These are phyloP conservation scores for Cyanidium caldarium DNA, from an alignment of 23 red algal genomes.

Conservation along the genomic window DNA sequence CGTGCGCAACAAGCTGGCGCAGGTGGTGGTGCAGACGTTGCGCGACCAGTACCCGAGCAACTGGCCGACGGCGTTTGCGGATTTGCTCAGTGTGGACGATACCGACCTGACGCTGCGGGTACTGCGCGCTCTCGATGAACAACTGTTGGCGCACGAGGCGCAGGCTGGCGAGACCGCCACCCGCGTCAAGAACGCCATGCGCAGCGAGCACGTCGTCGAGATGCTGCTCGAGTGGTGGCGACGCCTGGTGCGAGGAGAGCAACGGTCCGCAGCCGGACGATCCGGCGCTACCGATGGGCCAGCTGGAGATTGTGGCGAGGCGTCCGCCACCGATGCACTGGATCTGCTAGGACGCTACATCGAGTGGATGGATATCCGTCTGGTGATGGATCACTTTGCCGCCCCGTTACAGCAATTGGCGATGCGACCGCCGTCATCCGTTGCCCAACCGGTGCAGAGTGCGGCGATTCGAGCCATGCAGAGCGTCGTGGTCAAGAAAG, in stretches of 20 bases:
- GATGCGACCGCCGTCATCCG: too few species aligned
- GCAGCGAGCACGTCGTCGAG: neutral
- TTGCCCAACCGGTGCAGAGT: too few species aligned
- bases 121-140: neutral
- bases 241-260: neutral
- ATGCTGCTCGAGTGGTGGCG: conserved; percentile 5
- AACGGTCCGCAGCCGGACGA: neutral
- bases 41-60: neutral
- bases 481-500: too few species aligned
- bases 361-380: neutral
- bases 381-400: neutral
- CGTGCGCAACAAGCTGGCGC: neutral
- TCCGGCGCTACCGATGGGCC: too few species aligned
- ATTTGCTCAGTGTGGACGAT: neutral
- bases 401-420: neutral
- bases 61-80: neutral
- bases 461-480: too few species aligned
- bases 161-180: neutral
- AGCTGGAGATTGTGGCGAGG: too few species aligned
- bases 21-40: neutral
- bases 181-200: neutral
- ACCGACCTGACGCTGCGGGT: neutral
- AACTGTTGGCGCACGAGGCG: neutral
- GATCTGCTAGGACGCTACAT: neutral
- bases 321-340: too few species aligned